Evolutionary conservation across 2,329 filamentous ascomycete genomes (phyloP).

Genomic region (Fusarium keratoplasticum): DNA sequence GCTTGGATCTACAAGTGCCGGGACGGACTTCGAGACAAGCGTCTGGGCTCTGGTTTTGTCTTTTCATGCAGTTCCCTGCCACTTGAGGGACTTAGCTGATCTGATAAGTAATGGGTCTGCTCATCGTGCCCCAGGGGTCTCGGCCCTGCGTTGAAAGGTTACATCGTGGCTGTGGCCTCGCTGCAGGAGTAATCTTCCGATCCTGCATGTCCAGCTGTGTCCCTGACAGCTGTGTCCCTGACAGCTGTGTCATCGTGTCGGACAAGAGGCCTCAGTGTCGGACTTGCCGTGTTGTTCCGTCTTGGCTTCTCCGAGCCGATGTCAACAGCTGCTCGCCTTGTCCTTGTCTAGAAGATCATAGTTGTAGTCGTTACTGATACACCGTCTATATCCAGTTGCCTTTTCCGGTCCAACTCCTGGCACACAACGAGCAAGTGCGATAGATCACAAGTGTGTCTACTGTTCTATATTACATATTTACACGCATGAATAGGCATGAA

Average conservation of each 20-base stretch:
- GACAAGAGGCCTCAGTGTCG: not conserved
- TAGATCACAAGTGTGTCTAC: slow-evolving; percentile 21
- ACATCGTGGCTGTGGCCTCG: slow-evolving; percentile 24
- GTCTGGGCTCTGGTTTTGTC: slow-evolving; percentile 27
- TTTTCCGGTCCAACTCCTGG: slow-evolving; percentile 20
- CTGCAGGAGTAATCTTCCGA: slow-evolving; percentile 21
- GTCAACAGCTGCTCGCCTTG: not conserved
- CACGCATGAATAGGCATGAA: slow-evolving; percentile 33
- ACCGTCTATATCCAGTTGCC: slow-evolving; percentile 32
- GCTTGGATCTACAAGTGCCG: not conserved
- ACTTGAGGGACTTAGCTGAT: slow-evolving; percentile 16
- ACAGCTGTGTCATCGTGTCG: not conserved
- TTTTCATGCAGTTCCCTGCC: slow-evolving; percentile 4
- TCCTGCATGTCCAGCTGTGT: not conserved
- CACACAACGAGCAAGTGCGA: slow-evolving; percentile 14
- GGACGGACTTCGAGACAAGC: slow-evolving; percentile 1
- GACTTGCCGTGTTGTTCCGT: not conserved
- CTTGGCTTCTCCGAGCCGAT: not conserved
- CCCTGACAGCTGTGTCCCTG: not conserved
- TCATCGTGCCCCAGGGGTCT: slow-evolving; percentile 7
- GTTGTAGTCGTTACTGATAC: slow-evolving; percentile 2
- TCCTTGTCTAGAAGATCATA: slow-evolving; percentile 24
- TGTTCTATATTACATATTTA: slow-evolving; percentile 42
- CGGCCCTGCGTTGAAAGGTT: slow-evolving; percentile 21
- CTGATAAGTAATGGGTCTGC: slow-evolving; percentile 10